phyloP scores from a whole-genome alignment of 257 asterid species.

The Capsicum pubescens region DNA sequence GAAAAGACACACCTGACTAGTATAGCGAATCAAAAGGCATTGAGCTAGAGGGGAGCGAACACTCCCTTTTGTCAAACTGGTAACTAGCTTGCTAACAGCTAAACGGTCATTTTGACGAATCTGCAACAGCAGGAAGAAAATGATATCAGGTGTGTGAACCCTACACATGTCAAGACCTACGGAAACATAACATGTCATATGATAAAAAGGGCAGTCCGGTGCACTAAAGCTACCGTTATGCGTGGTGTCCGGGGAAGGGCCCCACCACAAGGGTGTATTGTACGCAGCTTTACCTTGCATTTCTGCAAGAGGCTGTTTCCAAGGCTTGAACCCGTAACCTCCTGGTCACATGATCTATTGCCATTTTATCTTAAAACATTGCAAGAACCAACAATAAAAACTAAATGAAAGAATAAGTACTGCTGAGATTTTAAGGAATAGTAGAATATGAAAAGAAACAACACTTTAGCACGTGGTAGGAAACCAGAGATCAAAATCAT shows the following conservation, averaged over 20 bases:
- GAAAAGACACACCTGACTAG: constrained; percentile 68
- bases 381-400: not conserved
- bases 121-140: constrained; percentile 47
- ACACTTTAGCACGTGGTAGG: constrained; percentile 16
- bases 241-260: too few relatives aligned
- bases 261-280: too few relatives aligned
- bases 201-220: not conserved
- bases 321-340: too few relatives aligned
- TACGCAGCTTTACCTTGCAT: too few relatives aligned
- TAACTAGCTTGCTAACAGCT: constrained; percentile 94
- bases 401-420: not conserved
- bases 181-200: constrained; percentile 33
- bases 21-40: constrained; percentile 90
- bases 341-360: constrained; percentile 9
- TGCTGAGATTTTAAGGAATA: not conserved
- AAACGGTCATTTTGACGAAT: constrained; percentile 93
- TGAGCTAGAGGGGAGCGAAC: constrained; percentile 96
- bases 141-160: not conserved
- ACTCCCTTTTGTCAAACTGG: constrained; percentile 91
- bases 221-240: too few relatives aligned
- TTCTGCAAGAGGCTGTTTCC: too few relatives aligned
- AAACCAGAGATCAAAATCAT: constrained; percentile 1
- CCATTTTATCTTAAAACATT: constrained; percentile 3
- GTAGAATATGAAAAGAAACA: not conserved
- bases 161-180: constrained; percentile 7